phyloP scores from a whole-genome alignment of 176 grass and related monocot species.

The Oryza rufipogon region DNA sequence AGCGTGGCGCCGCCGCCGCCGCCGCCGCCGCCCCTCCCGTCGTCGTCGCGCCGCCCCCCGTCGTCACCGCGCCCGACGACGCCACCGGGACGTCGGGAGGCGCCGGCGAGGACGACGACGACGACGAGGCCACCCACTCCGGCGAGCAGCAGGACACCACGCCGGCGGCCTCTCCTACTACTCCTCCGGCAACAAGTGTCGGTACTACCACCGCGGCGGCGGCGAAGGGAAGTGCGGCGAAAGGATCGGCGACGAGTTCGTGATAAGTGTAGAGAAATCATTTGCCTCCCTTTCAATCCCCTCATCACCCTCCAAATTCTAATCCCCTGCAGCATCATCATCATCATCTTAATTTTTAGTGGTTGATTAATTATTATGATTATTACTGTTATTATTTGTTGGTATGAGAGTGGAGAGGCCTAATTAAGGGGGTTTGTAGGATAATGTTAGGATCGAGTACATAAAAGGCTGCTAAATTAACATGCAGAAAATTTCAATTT shows the following conservation, averaged over 20 bases:
- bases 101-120: conserved; percentile 46
- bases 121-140: conserved; percentile 29
- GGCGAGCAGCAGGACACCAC: background rate
- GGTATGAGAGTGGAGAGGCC: conserved; percentile 34
- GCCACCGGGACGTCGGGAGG: conserved; percentile 40
- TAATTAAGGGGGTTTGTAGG: conserved; percentile 46
- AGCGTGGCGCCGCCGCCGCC: conserved; percentile 34
- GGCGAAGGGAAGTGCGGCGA: conserved; percentile 35
- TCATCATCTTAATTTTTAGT: conserved; percentile 29
- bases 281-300: conserved; percentile 44
- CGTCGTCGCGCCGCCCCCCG: conserved; percentile 30
- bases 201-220: background rate
- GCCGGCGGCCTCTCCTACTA: conserved; percentile 23
- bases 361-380: conserved; percentile 22
- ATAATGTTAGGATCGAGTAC: conserved; percentile 40
- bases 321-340: conserved; percentile 32
- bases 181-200: conserved; percentile 27
- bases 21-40: background rate
- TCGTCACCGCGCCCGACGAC: conserved; percentile 13
- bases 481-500: conserved; percentile 32
- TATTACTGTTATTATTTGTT: conserved; percentile 45
- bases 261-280: conserved; percentile 61
- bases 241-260: conserved; percentile 56
- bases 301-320: conserved; percentile 41
- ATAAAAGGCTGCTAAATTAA: conserved; percentile 35